Conservation (phyloP, 2,329 filamentous ascomycete genomes). For the Cladophialophora psammophila region DNA sequence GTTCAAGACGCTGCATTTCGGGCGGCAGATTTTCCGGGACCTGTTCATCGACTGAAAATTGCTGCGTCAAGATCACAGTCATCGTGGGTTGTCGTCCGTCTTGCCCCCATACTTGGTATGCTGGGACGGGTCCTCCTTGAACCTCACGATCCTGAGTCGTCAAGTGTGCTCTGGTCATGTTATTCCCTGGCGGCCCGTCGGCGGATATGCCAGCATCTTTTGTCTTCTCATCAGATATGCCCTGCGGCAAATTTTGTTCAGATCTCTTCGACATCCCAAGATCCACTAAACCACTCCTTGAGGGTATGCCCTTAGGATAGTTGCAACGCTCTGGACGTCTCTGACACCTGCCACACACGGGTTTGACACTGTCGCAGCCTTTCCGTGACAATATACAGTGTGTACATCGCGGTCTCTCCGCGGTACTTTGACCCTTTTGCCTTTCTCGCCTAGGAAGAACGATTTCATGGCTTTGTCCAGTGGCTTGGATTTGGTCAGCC, state of each 20-base stretch:
- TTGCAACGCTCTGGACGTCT: background rate
- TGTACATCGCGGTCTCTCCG: background rate
- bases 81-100: background rate
- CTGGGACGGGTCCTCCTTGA: background rate
- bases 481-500: background rate
- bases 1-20: background rate
- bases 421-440: background rate
- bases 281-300: background rate
- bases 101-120: background rate
- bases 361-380: conserved; percentile 11
- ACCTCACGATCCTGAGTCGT: background rate
- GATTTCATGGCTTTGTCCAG: background rate
- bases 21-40: background rate
- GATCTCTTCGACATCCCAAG: background rate
- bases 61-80: background rate
- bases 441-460: background rate
- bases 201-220: background rate
- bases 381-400: background rate
- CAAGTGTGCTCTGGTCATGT: background rate
- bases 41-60: conserved; percentile 2
- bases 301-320: background rate
- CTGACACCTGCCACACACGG: conserved; percentile 3
- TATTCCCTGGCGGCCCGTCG: background rate
- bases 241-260: background rate
- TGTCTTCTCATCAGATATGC: background rate